phyloP scores from a whole-genome alignment of 192 early-diverging fungal genomes.

The Backusella psychrophila region DNA sequence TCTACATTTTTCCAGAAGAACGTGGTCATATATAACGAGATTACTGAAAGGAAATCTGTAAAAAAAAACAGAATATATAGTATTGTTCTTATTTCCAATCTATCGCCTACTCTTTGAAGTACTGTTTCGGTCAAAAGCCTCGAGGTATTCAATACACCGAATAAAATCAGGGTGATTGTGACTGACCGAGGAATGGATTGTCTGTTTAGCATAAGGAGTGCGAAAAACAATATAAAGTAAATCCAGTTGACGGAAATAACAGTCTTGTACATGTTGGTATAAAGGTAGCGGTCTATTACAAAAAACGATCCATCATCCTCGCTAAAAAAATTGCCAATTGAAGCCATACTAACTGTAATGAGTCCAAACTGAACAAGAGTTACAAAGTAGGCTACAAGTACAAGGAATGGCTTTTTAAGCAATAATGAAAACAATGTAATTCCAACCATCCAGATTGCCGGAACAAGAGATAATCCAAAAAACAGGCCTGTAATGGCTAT shows the following conservation, averaged over 20 bases:
- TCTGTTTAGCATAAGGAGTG: neutral
- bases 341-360: neutral
- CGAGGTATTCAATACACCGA: neutral
- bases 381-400: neutral
- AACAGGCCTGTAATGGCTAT: neutral
- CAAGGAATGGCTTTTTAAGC: neutral
- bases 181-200: neutral
- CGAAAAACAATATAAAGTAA: neutral
- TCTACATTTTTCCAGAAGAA: neutral
- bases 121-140: neutral
- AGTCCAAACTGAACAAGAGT: neutral
- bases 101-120: neutral
- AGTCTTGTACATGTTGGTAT: neutral
- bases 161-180: neutral
- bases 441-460: neutral
- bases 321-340: neutral
- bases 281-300: neutral
- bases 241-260: neutral
- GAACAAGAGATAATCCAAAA: neutral
- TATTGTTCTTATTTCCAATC: neutral
- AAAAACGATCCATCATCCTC: neutral
- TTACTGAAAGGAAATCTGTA: neutral
- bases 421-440: neutral
- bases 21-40: neutral
- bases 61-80: neutral